Evolutionary conservation across 1,284 basidiomycete species (phyloP).

Genomic region (Ganoderma lingzhi): DNA sequence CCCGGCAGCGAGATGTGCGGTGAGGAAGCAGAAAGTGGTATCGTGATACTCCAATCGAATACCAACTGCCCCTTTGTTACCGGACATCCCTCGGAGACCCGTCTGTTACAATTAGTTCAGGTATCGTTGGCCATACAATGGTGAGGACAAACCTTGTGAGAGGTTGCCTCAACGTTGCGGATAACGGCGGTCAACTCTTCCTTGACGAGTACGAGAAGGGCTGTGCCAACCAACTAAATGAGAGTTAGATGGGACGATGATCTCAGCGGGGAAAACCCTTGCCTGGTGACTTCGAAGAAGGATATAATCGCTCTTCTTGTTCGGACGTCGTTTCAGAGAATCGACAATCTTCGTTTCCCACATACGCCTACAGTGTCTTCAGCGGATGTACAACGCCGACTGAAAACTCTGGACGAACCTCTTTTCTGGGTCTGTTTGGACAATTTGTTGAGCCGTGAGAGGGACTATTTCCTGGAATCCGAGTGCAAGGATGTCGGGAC

Average conservation of each 20-base stretch:
- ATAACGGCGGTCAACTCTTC: conserved; percentile 80
- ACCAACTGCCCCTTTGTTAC: conserved; percentile 96
- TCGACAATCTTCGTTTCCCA: conserved; percentile 91
- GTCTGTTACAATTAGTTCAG: conserved; percentile 61
- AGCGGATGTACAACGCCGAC: neutral
- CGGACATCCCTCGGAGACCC: conserved; percentile 95
- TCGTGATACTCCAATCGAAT: conserved; percentile 93
- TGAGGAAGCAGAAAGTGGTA: conserved; percentile 94
- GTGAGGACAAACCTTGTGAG: conserved; percentile 75
- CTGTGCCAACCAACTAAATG: conserved; percentile 90
- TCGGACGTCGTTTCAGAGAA: conserved; percentile 74
- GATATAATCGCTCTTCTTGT: conserved; percentile 80
- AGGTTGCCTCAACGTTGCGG: conserved; percentile 90
- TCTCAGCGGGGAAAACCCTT: conserved; percentile 10
- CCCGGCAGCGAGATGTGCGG: conserved; percentile 95
- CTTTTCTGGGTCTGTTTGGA: conserved; percentile 96
- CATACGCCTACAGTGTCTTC: conserved; percentile 59
- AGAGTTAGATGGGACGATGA: conserved; percentile 4
- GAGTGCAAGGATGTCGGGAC: conserved; percentile 91
- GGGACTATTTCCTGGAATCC: conserved; percentile 99
- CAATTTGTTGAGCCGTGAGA: conserved; percentile 95
- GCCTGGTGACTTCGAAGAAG: conserved; percentile 93
- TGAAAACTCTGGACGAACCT: conserved; percentile 54
- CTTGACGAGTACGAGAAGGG: conserved; percentile 88
- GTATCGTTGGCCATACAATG: neutral